phyloP scores from a whole-genome alignment of 306 rosid genomes.

The Corylus heterophylla region DNA sequence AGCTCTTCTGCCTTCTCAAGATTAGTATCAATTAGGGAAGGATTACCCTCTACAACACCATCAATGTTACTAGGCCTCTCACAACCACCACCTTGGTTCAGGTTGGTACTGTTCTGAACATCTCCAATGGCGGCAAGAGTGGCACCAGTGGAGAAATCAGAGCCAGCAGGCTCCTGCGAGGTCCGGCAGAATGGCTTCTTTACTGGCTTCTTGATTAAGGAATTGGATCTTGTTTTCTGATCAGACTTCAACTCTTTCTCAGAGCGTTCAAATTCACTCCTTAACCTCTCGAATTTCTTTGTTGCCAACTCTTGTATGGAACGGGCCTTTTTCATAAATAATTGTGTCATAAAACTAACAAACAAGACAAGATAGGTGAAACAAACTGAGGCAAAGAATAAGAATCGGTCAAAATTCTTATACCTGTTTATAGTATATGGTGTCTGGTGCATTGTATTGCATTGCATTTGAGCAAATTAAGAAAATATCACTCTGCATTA shows the following conservation, averaged over 20 bases:
- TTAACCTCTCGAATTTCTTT: constrained; percentile 83
- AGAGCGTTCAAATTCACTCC: constrained; percentile 52
- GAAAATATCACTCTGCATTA: constrained; percentile 83
- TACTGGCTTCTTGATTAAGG: constrained; percentile 63
- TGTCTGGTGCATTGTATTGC: constrained; percentile 90
- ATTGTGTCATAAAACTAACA: constrained; percentile 22
- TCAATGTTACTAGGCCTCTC: constrained; percentile 75
- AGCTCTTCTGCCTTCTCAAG: constrained; percentile 76
- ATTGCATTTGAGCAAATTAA: constrained; percentile 92
- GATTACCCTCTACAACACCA: constrained; percentile 62
- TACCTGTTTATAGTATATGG: constrained; percentile 96
- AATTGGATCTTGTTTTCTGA: constrained; percentile 64
- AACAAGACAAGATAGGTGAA: constrained; percentile 15
- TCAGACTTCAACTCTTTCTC: constrained; percentile 73
- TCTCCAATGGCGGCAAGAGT: constrained; percentile 78
- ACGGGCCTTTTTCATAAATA: constrained; percentile 71
- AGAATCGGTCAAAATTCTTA: constrained; percentile 1
- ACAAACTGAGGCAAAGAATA: constrained; percentile 11
- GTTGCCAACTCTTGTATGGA: constrained; percentile 87
- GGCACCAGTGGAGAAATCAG: constrained; percentile 92
- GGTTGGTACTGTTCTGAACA: constrained; percentile 54
- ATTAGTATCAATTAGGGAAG: constrained; percentile 64
- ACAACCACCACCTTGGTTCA: constrained; percentile 50
- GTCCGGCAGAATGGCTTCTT: constrained; percentile 65
- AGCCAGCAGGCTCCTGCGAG: constrained; percentile 85